phyloP scores from a whole-genome alignment of 2,329 filamentous ascomycete genomes.

The Fusarium palustre region DNA sequence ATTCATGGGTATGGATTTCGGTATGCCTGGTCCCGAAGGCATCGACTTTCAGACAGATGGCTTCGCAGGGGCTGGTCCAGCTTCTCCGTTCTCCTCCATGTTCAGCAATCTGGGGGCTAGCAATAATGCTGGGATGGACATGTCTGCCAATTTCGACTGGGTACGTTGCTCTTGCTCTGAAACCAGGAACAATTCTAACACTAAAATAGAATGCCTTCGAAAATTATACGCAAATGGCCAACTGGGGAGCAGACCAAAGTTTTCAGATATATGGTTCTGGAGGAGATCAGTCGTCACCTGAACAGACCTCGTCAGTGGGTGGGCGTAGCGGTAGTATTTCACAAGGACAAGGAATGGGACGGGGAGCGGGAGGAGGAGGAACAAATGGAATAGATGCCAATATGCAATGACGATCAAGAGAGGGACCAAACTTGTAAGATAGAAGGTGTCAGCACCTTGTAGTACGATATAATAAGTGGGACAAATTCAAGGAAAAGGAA shows the following conservation, averaged over 20 bases:
- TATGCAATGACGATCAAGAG: slow-evolving; percentile 36
- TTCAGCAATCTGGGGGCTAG: slow-evolving; percentile 58
- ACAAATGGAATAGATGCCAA: slow-evolving; percentile 28
- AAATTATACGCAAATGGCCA: slow-evolving; percentile 65
- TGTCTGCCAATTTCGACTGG: slow-evolving; percentile 69
- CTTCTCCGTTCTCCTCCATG: slow-evolving; percentile 66
- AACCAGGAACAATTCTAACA: slow-evolving; percentile 43
- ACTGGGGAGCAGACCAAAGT: slow-evolving; percentile 64
- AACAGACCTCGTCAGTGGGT: slow-evolving; percentile 42
- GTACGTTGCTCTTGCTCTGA: slow-evolving; percentile 53
- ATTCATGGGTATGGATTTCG: slow-evolving; percentile 61
- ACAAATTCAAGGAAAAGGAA: slow-evolving; percentile 26
- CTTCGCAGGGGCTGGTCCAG: slow-evolving; percentile 44
- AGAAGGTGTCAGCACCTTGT: slow-evolving; percentile 26
- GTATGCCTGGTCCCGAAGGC: slow-evolving; percentile 49
- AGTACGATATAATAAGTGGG: slow-evolving; percentile 23
- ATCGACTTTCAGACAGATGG: slow-evolving; percentile 50
- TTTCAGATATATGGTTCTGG: slow-evolving; percentile 62
- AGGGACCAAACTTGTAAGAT: slow-evolving; percentile 25
- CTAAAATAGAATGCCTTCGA: slow-evolving; percentile 64
- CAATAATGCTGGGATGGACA: slow-evolving; percentile 53
- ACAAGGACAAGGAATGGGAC: slow-evolving; percentile 12
- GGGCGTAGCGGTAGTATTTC: slow-evolving; percentile 39
- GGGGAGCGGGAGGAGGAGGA: not conserved
- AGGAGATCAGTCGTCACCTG: slow-evolving; percentile 46